phyloP scores from a whole-genome alignment of 495 filamentous ascomycete species.

The Physcia stellaris region DNA sequence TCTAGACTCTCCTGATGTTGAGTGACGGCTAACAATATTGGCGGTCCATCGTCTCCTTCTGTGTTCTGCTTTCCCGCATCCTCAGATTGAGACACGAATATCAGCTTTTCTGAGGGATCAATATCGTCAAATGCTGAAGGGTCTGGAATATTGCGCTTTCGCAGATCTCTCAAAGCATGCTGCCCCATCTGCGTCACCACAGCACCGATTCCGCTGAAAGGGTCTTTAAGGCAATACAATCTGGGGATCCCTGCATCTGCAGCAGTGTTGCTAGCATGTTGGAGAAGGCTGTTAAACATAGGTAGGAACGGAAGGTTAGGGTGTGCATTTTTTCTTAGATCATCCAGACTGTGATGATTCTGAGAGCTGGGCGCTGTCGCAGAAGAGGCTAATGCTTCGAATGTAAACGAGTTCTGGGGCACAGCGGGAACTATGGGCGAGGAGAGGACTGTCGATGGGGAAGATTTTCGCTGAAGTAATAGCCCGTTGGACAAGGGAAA shows the following conservation, averaged over 20 bases:
- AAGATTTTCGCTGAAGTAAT: constrained; percentile 64
- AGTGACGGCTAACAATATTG: constrained; percentile 69
- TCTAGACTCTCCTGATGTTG: constrained; percentile 55
- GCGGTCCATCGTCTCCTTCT: constrained; percentile 12
- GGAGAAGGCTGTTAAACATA: constrained; percentile 15
- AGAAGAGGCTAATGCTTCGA: constrained; percentile 38
- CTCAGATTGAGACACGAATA: constrained; percentile 56
- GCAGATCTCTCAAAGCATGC: neutral
- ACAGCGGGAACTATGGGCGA: constrained; percentile 24
- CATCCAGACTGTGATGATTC: constrained; percentile 1
- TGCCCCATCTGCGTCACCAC: constrained; percentile 43
- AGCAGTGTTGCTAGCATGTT: constrained; percentile 28
- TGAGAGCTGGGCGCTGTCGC: neutral
- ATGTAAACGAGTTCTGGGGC: constrained; percentile 73
- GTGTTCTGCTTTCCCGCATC: constrained; percentile 25
- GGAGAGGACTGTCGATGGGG: constrained; percentile 16
- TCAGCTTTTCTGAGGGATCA: constrained; percentile 58
- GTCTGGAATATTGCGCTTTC: no score
- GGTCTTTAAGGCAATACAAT: constrained; percentile 75
- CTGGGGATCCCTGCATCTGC: constrained; percentile 55
- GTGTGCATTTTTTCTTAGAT: constrained; percentile 5
- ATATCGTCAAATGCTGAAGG: constrained; percentile 40
- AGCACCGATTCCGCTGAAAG: constrained; percentile 71
- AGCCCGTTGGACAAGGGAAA: constrained; percentile 71
- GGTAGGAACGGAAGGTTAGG: constrained; percentile 17